Evolutionary conservation across 345 rosid genomes (phyloP).

Genomic region (Toxicodendron radicans): DNA sequence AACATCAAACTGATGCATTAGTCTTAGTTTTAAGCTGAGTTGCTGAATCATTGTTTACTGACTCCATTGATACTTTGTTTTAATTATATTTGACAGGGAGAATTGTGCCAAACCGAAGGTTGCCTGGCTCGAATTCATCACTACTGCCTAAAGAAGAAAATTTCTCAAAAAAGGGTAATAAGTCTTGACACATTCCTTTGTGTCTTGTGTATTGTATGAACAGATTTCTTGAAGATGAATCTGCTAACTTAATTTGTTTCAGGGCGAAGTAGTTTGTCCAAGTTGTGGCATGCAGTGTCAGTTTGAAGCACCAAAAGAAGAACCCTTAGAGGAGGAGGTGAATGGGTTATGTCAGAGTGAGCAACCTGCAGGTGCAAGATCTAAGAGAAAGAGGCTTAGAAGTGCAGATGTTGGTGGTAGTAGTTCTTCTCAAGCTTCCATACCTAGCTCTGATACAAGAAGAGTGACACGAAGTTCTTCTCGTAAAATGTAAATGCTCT

Average conservation of each 20-base stretch:
- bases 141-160: slow-evolving; percentile 69
- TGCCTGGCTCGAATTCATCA: slow-evolving; percentile 69
- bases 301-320: slow-evolving; percentile 37
- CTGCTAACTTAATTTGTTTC: slow-evolving; percentile 23
- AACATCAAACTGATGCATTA: not conserved
- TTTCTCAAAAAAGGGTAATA: slow-evolving; percentile 50
- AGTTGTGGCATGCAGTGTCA: slow-evolving; percentile 65
- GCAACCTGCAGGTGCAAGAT: slow-evolving; percentile 17
- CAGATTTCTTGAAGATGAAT: not conserved
- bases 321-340: slow-evolving; percentile 44
- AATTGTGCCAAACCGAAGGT: slow-evolving; percentile 60
- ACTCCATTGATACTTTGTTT: slow-evolving; percentile 6
- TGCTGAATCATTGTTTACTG: not conserved
- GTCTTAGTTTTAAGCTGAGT: not conserved
- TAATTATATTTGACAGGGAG: slow-evolving; percentile 50
- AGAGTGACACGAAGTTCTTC: slow-evolving; percentile 58
- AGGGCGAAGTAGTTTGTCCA: slow-evolving; percentile 63
- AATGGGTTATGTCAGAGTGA: slow-evolving; percentile 31
- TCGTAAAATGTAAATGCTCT: slow-evolving; percentile 29
- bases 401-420: slow-evolving; percentile 23
- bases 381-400: slow-evolving; percentile 47
- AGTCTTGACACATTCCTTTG: slow-evolving; percentile 6
- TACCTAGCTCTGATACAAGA: slow-evolving; percentile 30
- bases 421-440: slow-evolving; percentile 43
- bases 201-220: not conserved